phyloP scores from a whole-genome alignment of 345 rosid genomes.

The Microcos paniculata region DNA sequence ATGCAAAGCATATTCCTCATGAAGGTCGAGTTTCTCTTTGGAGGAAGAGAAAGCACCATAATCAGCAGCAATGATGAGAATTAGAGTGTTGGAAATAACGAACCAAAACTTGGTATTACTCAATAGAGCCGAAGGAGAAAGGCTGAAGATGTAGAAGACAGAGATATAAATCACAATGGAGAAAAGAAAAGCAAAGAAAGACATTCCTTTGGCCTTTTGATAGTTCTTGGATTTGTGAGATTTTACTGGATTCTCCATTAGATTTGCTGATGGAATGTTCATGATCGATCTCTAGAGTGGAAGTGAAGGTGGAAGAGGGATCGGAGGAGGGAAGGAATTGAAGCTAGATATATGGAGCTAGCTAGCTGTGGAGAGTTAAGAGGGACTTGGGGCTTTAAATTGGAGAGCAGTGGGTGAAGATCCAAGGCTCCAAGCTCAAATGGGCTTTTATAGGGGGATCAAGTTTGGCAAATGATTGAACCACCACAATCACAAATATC shows the following conservation, averaged over 20 bases:
- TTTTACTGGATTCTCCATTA: constrained; percentile 16
- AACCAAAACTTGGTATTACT: constrained; percentile 56
- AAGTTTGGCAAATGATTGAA: constrained; percentile 29
- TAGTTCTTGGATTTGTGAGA: constrained; percentile 19
- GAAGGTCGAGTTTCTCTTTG: constrained; percentile 28
- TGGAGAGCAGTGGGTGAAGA: constrained; percentile 15
- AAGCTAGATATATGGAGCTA: not conserved
- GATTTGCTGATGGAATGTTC: constrained; percentile 22
- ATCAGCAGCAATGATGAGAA: constrained; percentile 61
- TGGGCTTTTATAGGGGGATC: constrained; percentile 25
- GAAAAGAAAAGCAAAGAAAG: constrained; percentile 38
- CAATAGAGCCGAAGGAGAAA: constrained; percentile 54
- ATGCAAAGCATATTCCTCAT: constrained; percentile 31
- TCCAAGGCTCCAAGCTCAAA: constrained; percentile 6
- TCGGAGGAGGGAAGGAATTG: not conserved
- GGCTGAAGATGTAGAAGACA: constrained; percentile 44
- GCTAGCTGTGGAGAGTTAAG: not conserved
- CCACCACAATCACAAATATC: constrained; percentile 2
- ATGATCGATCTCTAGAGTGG: not conserved
- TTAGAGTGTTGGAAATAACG: constrained; percentile 62
- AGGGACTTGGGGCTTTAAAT: not conserved
- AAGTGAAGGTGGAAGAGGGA: not conserved
- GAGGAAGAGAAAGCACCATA: constrained; percentile 51
- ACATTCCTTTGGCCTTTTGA: constrained; percentile 29
- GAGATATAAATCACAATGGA: constrained; percentile 42